Percentiles rank a stretch among this genome's conserved stretches.
Conservation (phyloP, 2,329 filamentous ascomycete species). For the Phaeosphaeria sp. region DNA sequence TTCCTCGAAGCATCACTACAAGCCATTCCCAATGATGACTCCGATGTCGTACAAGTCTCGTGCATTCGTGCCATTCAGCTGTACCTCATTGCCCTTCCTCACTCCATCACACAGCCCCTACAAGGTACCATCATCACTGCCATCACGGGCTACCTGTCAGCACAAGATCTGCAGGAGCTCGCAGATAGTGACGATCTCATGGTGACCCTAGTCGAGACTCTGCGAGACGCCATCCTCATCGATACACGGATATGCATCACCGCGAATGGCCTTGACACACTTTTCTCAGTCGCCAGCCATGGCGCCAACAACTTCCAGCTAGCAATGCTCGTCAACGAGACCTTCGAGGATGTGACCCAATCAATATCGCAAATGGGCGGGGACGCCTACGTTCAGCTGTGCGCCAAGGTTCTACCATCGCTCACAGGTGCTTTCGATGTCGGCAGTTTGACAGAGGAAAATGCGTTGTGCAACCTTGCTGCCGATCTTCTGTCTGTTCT, state of each 20-base stretch:
- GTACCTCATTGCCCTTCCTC: slow-evolving; percentile 63
- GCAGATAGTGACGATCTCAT: slow-evolving; percentile 91
- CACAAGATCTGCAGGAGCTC: slow-evolving; percentile 82
- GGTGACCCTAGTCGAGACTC: slow-evolving; percentile 85
- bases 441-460: slow-evolving; percentile 82
- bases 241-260: slow-evolving; percentile 78
- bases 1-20: slow-evolving; percentile 77
- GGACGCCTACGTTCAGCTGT: slow-evolving; percentile 78
- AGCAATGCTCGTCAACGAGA: slow-evolving; percentile 84
- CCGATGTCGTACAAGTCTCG: slow-evolving; percentile 89
- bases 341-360: slow-evolving; percentile 86
- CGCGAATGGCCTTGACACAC: slow-evolving; percentile 77
- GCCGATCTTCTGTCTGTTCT: slow-evolving; percentile 83
- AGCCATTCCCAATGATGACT: slow-evolving; percentile 75
- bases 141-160: slow-evolving; percentile 75
- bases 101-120: slow-evolving; percentile 58
- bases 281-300: slow-evolving; percentile 89
- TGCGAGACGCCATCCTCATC: slow-evolving; percentile 82
- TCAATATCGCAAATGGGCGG: slow-evolving; percentile 69
- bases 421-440: slow-evolving; percentile 90
- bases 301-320: slow-evolving; percentile 92
- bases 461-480: slow-evolving; percentile 84
- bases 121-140: slow-evolving; percentile 69
- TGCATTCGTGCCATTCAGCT: slow-evolving; percentile 86
- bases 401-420: slow-evolving; percentile 84